Conservation (phyloP, 768 basidiomycete species). For the Xerocomellus chrysenteron region DNA sequence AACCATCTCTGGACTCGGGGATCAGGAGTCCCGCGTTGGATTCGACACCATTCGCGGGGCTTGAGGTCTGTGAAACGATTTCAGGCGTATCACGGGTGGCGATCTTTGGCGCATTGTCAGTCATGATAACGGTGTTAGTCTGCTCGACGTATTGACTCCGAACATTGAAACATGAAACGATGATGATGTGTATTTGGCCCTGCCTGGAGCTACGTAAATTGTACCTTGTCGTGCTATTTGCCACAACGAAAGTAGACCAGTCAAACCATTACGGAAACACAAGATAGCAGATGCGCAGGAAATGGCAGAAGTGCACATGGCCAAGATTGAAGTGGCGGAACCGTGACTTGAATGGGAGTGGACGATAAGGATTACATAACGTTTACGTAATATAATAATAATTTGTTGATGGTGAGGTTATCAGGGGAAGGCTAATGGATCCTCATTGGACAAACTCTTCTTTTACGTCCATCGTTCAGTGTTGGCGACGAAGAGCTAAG, state of each 20-base stretch:
- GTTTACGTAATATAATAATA: slow-evolving; percentile 11
- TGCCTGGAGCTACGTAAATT: not conserved
- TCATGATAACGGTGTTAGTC: slow-evolving; percentile 18
- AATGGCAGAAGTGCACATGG: too few relatives aligned
- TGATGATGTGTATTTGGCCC: slow-evolving; percentile 15
- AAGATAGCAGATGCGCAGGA: not conserved
- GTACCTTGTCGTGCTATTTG: too few relatives aligned
- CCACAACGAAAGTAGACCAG: not conserved
- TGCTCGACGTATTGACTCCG: not conserved
- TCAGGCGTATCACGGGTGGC: not conserved
- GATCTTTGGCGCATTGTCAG: slow-evolving; percentile 1
- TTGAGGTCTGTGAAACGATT: not conserved
- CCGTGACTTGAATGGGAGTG: not conserved
- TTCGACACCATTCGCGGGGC: slow-evolving; percentile 9
- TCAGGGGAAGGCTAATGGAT: slow-evolving; percentile 20
- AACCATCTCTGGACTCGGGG: slow-evolving; percentile 63
- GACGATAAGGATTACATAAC: slow-evolving; percentile 1
- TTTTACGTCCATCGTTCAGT: slow-evolving; percentile 33
- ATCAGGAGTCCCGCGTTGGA: slow-evolving; percentile 35
- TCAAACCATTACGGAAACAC: not conserved
- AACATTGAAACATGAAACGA: slow-evolving; percentile 1
- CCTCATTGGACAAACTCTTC: slow-evolving; percentile 29
- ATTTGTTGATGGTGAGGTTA: slow-evolving; percentile 22
- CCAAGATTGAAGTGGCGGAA: not conserved
- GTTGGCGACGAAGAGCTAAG: slow-evolving; percentile 20